These are phyloP conservation scores for Ulmus americana DNA, from an alignment of 331 rosid species.

Conservation along the genomic window DNA sequence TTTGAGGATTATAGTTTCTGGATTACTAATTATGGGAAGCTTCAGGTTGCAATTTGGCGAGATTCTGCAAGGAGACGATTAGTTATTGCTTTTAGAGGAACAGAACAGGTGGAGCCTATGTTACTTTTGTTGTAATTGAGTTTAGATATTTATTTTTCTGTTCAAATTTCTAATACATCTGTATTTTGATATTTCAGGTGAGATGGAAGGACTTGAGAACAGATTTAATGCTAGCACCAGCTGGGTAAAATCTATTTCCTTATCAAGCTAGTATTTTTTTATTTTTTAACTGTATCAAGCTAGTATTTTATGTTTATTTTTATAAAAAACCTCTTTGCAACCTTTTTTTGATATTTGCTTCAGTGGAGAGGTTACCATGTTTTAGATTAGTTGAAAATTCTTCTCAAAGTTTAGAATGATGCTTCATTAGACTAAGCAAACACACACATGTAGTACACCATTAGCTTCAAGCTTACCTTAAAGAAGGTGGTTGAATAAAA, in stretches of 20 bases:
- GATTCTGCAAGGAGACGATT: constrained; percentile 67
- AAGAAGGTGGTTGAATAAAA: not conserved
- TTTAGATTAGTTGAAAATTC: constrained; percentile 1
- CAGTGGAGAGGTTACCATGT: constrained; percentile 11
- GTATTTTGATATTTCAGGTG: constrained; percentile 40
- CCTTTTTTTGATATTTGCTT: not conserved
- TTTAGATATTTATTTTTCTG: constrained; percentile 5
- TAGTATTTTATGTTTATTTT: not conserved
- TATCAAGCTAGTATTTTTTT: constrained; percentile 15
- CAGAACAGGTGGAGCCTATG: constrained; percentile 66
- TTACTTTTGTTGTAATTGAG: constrained; percentile 15
- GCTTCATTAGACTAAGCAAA: not conserved
- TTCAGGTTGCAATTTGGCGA: constrained; percentile 96
- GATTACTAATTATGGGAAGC: constrained; percentile 23
- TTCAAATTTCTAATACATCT: constrained; percentile 20
- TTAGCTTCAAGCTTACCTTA: constrained; percentile 2
- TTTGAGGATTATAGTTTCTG: constrained; percentile 21
- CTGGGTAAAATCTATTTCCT: constrained; percentile 56
- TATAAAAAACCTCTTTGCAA: no score
- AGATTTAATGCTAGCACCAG: constrained; percentile 78
- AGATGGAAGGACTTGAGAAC: constrained; percentile 87
- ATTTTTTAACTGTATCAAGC: not conserved
- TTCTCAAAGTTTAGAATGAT: not conserved
- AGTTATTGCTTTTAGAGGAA: constrained; percentile 92
- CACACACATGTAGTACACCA: not conserved